A percentile compares a stretch with the other conserved stretches of the same genome.
phyloP scores from a whole-genome alignment of 1,284 basidiomycete species.

The Schizophyllum amplum region DNA sequence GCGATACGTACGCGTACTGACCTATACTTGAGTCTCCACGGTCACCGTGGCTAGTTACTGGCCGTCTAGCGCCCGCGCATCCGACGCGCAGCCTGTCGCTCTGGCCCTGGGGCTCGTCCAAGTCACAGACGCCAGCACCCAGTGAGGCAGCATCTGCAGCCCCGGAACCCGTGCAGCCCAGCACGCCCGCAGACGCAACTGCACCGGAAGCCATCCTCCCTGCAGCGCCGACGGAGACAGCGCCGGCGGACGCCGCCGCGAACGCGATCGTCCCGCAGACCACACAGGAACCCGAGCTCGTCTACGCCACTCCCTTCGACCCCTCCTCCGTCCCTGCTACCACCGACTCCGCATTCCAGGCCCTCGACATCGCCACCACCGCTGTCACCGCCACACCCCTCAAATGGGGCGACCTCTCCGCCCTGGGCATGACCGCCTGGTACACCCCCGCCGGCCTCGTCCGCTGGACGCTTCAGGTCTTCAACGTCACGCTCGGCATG shows the following conservation, averaged over 20 bases:
- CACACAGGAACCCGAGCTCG: neutral
- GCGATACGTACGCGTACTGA: neutral
- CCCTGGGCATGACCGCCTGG: constrained; percentile 63
- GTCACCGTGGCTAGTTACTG: neutral
- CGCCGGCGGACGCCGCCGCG: neutral
- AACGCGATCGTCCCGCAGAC: neutral
- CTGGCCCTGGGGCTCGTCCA: neutral
- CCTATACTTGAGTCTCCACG: neutral
- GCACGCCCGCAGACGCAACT: neutral
- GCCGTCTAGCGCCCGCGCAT: neutral
- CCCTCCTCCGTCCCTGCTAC: neutral
- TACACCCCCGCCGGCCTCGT: constrained; percentile 47
- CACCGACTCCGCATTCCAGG: neutral
- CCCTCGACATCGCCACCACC: constrained; percentile 2
- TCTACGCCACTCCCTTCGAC: neutral
- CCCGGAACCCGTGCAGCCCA: neutral
- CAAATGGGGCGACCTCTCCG: constrained; percentile 73
- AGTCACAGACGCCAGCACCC: neutral
- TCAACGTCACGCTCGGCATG: constrained; percentile 68
- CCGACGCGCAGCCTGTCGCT: neutral
- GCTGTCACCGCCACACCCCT: constrained; percentile 29
- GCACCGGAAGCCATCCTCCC: neutral
- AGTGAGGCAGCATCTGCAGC: too few species aligned
- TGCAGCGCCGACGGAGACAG: neutral
- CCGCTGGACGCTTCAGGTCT: constrained; percentile 62